Conservation (phyloP, 2,329 filamentous ascomycete species). For the Whalleya microplaca region DNA sequence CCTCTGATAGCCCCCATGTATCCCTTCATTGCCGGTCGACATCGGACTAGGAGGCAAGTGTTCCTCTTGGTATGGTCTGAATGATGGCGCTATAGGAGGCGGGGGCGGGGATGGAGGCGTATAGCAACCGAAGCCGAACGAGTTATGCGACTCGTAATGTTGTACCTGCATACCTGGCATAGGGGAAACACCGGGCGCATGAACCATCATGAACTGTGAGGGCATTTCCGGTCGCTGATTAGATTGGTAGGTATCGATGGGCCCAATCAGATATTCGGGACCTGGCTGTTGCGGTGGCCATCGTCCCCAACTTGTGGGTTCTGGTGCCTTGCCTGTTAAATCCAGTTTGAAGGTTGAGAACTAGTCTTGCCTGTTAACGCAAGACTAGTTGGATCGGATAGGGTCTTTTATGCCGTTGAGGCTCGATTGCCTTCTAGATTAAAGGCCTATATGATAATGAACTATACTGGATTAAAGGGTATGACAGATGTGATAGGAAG, state of each 20-base stretch:
- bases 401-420: slow-evolving; percentile 2
- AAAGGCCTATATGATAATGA: not conserved
- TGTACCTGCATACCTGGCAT: slow-evolving; percentile 47
- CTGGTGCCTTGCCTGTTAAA: slow-evolving; percentile 50
- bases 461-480: not conserved
- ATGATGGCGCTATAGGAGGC: slow-evolving; percentile 28
- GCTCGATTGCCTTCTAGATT: not conserved
- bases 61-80: slow-evolving; percentile 35
- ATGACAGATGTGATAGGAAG: not conserved
- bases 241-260: slow-evolving; percentile 39
- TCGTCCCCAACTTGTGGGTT: slow-evolving; percentile 56
- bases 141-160: slow-evolving; percentile 47
- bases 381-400: slow-evolving; percentile 30
- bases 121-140: slow-evolving; percentile 51
- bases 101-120: slow-evolving; percentile 34
- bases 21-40: slow-evolving; percentile 36
- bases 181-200: slow-evolving; percentile 48
- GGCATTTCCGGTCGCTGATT: slow-evolving; percentile 49
- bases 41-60: slow-evolving; percentile 33
- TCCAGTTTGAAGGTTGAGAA: slow-evolving; percentile 47
- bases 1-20: slow-evolving; percentile 13
- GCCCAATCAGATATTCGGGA: slow-evolving; percentile 52
- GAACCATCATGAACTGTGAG: slow-evolving; percentile 51
- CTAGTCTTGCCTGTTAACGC: slow-evolving; percentile 35
- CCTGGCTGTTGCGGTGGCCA: slow-evolving; percentile 53